These are phyloP conservation scores for Botrytis fragariae DNA, from an alignment of 2,329 filamentous ascomycete genomes.

Conservation along the genomic window DNA sequence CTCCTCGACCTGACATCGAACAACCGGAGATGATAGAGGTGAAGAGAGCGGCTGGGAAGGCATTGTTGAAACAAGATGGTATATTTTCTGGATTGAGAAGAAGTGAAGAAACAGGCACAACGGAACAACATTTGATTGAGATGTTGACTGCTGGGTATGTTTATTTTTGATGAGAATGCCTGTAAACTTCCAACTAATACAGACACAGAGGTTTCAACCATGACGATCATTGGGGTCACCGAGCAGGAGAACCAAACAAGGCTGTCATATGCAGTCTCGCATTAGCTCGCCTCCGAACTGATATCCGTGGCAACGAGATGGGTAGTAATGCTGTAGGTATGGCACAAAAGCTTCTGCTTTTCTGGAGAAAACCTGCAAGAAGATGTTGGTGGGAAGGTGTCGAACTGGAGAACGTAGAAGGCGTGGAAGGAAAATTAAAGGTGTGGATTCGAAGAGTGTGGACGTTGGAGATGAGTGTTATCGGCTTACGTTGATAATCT, in stretches of 20 bases:
- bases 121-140: slow-evolving; percentile 96
- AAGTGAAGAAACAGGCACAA: slow-evolving; percentile 93
- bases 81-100: slow-evolving; percentile 95
- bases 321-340: slow-evolving; percentile 84
- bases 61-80: slow-evolving; percentile 83
- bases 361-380: slow-evolving; percentile 95
- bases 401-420: slow-evolving; percentile 83
- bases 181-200: neutral
- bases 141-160: slow-evolving; percentile 97
- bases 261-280: slow-evolving; percentile 97
- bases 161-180: neutral
- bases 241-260: slow-evolving; percentile 96
- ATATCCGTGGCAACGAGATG: slow-evolving; percentile 77
- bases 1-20: slow-evolving; percentile 77
- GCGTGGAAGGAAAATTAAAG: slow-evolving; percentile 87
- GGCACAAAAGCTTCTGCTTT: slow-evolving; percentile 95
- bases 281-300: slow-evolving; percentile 85
- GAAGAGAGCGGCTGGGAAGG: slow-evolving; percentile 84
- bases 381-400: slow-evolving; percentile 99
- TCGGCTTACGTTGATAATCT: slow-evolving; percentile 61
- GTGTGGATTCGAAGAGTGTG: slow-evolving; percentile 98
- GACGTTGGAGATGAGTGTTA: slow-evolving; percentile 98
- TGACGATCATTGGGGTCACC: slow-evolving; percentile 92
- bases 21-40: slow-evolving; percentile 92
- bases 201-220: slow-evolving; percentile 83